Base-by-base conservation (phyloP, 805 yeast genomes). In the Nakazawaea peltata region DNA sequence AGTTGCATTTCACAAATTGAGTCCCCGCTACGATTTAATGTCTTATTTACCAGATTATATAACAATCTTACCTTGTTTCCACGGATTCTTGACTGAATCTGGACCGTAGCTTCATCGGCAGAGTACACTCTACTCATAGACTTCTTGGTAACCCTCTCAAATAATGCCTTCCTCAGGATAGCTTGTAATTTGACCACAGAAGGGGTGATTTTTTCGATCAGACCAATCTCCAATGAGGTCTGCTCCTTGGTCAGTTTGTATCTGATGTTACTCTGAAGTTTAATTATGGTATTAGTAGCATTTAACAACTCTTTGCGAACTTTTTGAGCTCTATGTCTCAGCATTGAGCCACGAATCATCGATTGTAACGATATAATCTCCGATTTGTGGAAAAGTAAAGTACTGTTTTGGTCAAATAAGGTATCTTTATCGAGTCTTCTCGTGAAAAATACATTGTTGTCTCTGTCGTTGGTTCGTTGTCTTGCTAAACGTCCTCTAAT, bases 401-500 rank as follows among this genome's bases (percentile, higher is more conserved):
- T 33, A 3, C 48, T 29, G n/a, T 42, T 41, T 11, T 43, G 41
- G 25, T 44, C 44, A 30, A 54, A 49, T 36, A 67, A 56, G 16
- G 60, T 47, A 14, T 59, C 41, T 1, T 71, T 51, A 47, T 70
- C 74, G 15, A 73, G 47, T 2, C 49, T 50, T 6, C 64, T 51
- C 2, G 68, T 45, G 18, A 41, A 41, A 7, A 36, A 28, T 1
- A 47, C 34, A 15, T 26, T 19, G 11, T 33, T 41, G 5, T 23
- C 32, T 9, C 30, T 43, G 11, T 42, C 42, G 12, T 40, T 28
- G 23, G 43, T 50, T 12, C 36, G 49, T 9, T 40, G 41, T 41
- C 62, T 48, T 2, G 46, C 31, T n/a, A 63, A 26, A 9, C 57
- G 51, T 8, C 84, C 83, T 51, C 84, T 65, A 6, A 70, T 56